Evolutionary conservation across 257 asterid genomes (phyloP), one percentile per base, ranked within the genome.

Genomic region (Nicotiana tabacum): DNA sequence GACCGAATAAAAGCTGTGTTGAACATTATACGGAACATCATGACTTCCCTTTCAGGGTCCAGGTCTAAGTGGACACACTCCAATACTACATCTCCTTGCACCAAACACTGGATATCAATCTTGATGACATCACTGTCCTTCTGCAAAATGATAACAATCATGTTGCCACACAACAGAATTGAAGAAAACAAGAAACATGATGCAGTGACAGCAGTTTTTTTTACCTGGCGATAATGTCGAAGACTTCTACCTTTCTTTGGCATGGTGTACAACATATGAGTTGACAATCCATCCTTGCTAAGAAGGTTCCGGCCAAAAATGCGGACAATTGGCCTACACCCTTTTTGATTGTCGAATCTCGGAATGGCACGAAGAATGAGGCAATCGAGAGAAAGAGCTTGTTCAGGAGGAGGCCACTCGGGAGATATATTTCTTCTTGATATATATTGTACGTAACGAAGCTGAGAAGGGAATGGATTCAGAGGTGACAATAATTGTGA

Each of bases 71-170:
- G 99, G 67, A 96, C 96, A 10, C 99, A 96, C 87, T 96, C 99
- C 90, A 96, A 84, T 29, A 96, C 99, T 81, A 96, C 99, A 88
- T 96, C 98, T 74, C 99, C 99, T 92, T 94, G 97, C 90, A 96
- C 99, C 86, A 93, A 90, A 86, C 99, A 94, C 89, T 94, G 99
- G 83, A 96, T 91, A 85, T 96, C 99, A 84, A 96, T 93, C 93
- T 96, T 96, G 89, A 96, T 94, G 84, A 96, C 99, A 78, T 96
- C 99, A 85, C 96, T 89, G 82, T 96, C 99, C 90, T 92, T 96
- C 99, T 96, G 83, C 77, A 81, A 81, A 39, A 66, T 0, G 17
- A 81, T 30, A 66, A 10, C 67, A 81, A 39, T 65, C 78, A 81
- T 66, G 7, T 81, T 81, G 78, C 55, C 77, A 18, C 35, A 68